These are phyloP conservation scores for Phellopilus nigrolimitatus DNA, from an alignment of 1,284 basidiomycete species.

Conservation along the genomic window DNA sequence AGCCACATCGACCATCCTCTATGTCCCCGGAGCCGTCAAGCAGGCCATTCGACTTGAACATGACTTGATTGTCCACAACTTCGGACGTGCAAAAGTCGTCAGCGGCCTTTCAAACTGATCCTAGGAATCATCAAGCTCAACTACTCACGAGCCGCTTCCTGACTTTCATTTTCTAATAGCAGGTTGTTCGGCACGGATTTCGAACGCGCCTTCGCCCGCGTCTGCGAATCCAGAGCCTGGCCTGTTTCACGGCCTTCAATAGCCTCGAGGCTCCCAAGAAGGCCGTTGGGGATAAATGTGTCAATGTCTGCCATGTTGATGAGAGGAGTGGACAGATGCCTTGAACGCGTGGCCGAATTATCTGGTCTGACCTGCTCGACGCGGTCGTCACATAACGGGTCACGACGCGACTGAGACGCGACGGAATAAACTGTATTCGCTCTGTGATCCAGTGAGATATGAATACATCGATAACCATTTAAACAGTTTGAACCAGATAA, in stretches of 20 bases:
- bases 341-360: no score
- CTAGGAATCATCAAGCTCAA: not conserved
- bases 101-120: not conserved
- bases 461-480: no score
- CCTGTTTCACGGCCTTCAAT: not conserved
- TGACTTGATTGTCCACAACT: constrained; percentile 2
- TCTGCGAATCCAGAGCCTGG: not conserved
- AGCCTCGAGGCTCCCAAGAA: not conserved
- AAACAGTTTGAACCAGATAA: no score
- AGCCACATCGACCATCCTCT: not conserved
- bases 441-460: no score
- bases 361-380: no score
- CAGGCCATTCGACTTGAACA: not conserved
- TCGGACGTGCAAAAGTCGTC: not conserved
- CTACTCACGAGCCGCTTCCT: constrained; percentile 9
- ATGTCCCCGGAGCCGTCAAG: not conserved
- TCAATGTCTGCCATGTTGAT: constrained; percentile 6
- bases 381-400: no score
- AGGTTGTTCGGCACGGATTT: constrained; percentile 7
- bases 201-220: not conserved
- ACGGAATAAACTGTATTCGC: no score
- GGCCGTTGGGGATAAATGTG: constrained; percentile 1
- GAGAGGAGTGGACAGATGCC: not conserved
- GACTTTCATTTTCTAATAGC: constrained; percentile 1
- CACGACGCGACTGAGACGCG: no score